phyloP scores from a whole-genome alignment of 2,329 filamentous ascomycete genomes.

The Trichoderma harzianum region DNA sequence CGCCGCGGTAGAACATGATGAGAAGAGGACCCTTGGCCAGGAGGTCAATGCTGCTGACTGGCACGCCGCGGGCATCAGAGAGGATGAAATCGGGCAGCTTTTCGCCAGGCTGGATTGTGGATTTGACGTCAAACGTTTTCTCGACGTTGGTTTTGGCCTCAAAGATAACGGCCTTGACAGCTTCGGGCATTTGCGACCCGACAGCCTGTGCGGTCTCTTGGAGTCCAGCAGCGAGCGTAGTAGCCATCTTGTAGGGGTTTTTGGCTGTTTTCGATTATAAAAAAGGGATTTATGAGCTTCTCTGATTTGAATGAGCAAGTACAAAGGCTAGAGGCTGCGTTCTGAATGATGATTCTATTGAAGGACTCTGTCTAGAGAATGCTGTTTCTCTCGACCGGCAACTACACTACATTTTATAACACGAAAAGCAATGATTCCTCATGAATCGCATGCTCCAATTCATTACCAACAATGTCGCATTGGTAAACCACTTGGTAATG shows the following conservation, averaged over 20 bases:
- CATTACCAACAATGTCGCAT: background rate
- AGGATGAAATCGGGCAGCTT: conserved; percentile 35
- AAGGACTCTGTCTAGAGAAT: background rate
- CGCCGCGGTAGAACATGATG: conserved; percentile 45
- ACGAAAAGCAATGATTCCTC: background rate
- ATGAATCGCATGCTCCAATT: background rate
- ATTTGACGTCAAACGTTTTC: conserved; percentile 24
- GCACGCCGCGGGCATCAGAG: conserved; percentile 32
- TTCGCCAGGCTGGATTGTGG: conserved; percentile 33
- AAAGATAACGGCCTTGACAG: background rate
- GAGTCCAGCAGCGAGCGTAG: background rate
- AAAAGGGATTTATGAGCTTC: background rate
- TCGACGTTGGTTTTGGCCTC: background rate
- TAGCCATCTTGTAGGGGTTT: background rate
- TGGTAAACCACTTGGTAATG: background rate
- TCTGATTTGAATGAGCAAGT: background rate
- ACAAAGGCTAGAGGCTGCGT: background rate
- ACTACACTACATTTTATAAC: background rate
- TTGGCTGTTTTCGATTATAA: background rate
- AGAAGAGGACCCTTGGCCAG: conserved; percentile 34
- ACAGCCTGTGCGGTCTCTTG: background rate
- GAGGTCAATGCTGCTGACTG: conserved; percentile 32
- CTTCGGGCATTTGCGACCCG: background rate
- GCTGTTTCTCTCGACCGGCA: background rate
- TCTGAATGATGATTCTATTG: background rate